Evolutionary conservation across 1,139 yeast species (phyloP).

Genomic region (Yamadazyma taylorii): DNA sequence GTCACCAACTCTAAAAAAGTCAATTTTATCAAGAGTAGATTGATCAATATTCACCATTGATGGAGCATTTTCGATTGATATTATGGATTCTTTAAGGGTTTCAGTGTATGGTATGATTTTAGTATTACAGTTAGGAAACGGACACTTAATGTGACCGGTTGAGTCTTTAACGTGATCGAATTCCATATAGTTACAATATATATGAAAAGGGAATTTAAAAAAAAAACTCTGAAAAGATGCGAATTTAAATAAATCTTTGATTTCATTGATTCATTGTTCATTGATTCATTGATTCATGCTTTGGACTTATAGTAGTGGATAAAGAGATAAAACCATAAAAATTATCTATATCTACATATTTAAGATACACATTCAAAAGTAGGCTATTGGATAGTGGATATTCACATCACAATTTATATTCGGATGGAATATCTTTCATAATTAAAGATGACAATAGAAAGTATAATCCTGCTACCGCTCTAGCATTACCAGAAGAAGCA

Average conservation of each 20-base stretch:
- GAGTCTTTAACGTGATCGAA: slow-evolving; percentile 8
- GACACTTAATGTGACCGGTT: slow-evolving; percentile 23
- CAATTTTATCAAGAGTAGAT: slow-evolving; percentile 4
- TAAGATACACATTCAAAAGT: no score
- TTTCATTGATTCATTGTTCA: no score
- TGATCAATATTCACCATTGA: slow-evolving; percentile 25
- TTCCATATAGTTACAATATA: slow-evolving; percentile 8
- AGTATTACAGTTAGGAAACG: slow-evolving; percentile 36
- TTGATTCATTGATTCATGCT: no score
- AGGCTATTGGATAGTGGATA: background rate
- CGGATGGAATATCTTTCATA: slow-evolving; percentile 16
- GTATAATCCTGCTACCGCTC: slow-evolving; percentile 42
- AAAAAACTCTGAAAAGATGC: background rate
- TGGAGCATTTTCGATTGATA: slow-evolving; percentile 28
- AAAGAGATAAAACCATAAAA: no score
- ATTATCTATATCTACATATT: no score
- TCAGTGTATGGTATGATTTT: slow-evolving; percentile 31
- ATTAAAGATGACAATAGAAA: slow-evolving; percentile 45
- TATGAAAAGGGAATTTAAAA: background rate
- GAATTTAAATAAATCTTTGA: no score
- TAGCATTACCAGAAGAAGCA: slow-evolving; percentile 61
- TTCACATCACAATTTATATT: slow-evolving; percentile 9
- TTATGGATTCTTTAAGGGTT: slow-evolving; percentile 12
- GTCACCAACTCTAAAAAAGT: slow-evolving; percentile 48
- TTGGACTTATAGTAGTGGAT: no score